Percentiles rank a stretch among this genome's conserved stretches.
phyloP scores from a whole-genome alignment of 2,329 filamentous ascomycete genomes.

The Xylariaceae sp. region DNA sequence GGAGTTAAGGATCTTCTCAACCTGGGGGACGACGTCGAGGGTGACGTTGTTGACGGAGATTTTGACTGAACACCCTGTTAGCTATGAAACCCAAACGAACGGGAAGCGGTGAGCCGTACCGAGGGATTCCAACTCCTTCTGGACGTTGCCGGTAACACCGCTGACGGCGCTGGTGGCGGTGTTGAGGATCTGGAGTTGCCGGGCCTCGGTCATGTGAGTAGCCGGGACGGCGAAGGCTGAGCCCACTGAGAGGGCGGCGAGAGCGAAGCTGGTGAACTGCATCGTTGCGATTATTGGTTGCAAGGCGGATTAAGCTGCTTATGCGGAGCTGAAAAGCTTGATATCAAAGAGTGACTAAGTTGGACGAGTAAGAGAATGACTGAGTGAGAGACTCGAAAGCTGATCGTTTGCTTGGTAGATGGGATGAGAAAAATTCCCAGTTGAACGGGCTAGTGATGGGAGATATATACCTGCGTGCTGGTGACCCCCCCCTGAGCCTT shows the following conservation, averaged over 20 bases:
- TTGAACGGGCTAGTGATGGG: conserved; percentile 16
- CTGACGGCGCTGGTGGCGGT: conserved; percentile 20
- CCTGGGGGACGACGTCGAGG: conserved; percentile 20
- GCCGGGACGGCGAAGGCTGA: conserved; percentile 35
- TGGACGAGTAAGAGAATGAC: conserved; percentile 29
- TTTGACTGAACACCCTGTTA: conserved; percentile 18
- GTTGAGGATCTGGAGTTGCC: conserved; percentile 19
- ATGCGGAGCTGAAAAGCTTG: conserved; percentile 19
- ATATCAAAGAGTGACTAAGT: conserved; percentile 35
- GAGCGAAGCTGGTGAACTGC: conserved; percentile 38
- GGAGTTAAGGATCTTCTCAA: conserved; percentile 30
- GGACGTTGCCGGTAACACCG: conserved; percentile 24
- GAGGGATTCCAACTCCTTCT: conserved; percentile 24
- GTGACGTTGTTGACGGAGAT: conserved; percentile 10
- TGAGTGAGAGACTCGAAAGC: conserved; percentile 30
- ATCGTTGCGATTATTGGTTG: conserved; percentile 29
- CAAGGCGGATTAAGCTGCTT: background rate
- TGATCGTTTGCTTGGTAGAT: conserved; percentile 25
- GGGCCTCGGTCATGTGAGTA: conserved; percentile 11
- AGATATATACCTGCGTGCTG: conserved; percentile 22
- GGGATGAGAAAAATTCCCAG: conserved; percentile 15
- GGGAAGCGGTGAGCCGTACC: conserved; percentile 10
- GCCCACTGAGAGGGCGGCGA: conserved; percentile 37
- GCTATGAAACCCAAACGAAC: background rate
- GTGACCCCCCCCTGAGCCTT: conserved; percentile 16